Evolutionary conservation across 192 early-diverging fungal species (phyloP).

Genomic region (Coemansia biformis): DNA sequence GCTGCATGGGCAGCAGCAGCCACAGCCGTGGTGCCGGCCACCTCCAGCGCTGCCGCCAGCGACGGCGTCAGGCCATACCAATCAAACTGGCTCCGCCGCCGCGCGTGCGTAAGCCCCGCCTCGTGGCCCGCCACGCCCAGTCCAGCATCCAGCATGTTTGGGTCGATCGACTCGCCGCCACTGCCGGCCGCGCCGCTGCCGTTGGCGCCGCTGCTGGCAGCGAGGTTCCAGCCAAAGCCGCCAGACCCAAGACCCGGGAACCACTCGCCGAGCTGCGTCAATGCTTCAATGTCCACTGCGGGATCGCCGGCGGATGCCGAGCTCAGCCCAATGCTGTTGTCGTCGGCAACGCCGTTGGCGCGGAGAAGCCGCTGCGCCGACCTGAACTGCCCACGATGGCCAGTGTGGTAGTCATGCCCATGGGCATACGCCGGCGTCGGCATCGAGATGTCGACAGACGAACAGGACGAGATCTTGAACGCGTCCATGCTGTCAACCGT

Average conservation of each 20-base stretch:
- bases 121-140: conserved; percentile 7
- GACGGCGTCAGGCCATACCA: conserved; percentile 51
- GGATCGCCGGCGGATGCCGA: conserved; percentile 21
- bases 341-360: conserved; percentile 42
- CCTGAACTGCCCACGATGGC: conserved; percentile 33
- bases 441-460: neutral
- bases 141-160: conserved; percentile 44
- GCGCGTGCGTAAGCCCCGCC: conserved; percentile 19
- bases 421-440: neutral
- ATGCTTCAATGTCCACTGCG: conserved; percentile 31
- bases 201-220: neutral
- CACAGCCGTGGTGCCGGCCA: conserved; percentile 23
- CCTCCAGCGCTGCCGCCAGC: conserved; percentile 33
- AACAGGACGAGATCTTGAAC: conserved; percentile 6
- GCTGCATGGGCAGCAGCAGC: no score
- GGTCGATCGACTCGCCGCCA: conserved; percentile 41
- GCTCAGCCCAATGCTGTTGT: conserved; percentile 49
- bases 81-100: conserved; percentile 49
- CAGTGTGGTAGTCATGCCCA: neutral
- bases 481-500: conserved; percentile 1
- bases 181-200: neutral
- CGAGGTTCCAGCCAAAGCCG: conserved; percentile 24
- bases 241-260: conserved; percentile 33
- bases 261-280: conserved; percentile 47
- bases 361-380: conserved; percentile 43